Conservation (phyloP, 352 stramenopile genomes). For the Globisporangium uncinulatum region DNA sequence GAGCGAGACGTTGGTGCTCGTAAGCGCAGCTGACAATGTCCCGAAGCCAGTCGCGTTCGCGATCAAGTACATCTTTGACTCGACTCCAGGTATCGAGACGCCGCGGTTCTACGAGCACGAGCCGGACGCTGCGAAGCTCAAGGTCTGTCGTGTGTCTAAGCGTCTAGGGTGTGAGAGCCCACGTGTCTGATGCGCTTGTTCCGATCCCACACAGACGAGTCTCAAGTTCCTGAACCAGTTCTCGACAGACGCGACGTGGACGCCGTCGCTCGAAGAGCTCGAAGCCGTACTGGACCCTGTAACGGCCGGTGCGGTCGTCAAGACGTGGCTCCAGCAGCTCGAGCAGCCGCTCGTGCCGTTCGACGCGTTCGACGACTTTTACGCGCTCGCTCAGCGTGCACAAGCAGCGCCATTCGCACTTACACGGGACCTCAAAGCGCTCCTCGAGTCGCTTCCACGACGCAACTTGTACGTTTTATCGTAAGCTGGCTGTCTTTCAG, state of each 20-base stretch:
- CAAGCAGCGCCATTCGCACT: conserved; percentile 46
- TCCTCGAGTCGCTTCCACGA: conserved; percentile 51
- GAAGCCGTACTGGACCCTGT: conserved; percentile 48
- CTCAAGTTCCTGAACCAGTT: conserved; percentile 68
- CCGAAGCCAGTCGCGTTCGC: conserved; percentile 49
- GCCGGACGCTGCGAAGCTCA: conserved; percentile 36
- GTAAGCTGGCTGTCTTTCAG: neutral
- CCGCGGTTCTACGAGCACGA: conserved; percentile 66
- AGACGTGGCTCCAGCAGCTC: conserved; percentile 57
- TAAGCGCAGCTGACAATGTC: conserved; percentile 34
- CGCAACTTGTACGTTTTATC: conserved; percentile 50
- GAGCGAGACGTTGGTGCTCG: conserved; percentile 40
- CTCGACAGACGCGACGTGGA: conserved; percentile 27
- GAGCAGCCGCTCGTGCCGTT: conserved; percentile 63
- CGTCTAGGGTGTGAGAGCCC: neutral
- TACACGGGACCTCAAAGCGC: conserved; percentile 43
- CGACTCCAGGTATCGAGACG: conserved; percentile 70
- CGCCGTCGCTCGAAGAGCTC: conserved; percentile 54
- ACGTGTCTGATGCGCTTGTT: conserved; percentile 1
- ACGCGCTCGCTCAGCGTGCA: conserved; percentile 31
- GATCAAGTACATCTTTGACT: conserved; percentile 84
- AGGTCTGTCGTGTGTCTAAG: conserved; percentile 23
- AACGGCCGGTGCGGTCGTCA: conserved; percentile 55
- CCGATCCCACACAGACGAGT: conserved; percentile 14
- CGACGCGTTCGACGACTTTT: conserved; percentile 58